phyloP scores from a whole-genome alignment of 75 land plant genomes.

The Cryptomeria japonica region DNA sequence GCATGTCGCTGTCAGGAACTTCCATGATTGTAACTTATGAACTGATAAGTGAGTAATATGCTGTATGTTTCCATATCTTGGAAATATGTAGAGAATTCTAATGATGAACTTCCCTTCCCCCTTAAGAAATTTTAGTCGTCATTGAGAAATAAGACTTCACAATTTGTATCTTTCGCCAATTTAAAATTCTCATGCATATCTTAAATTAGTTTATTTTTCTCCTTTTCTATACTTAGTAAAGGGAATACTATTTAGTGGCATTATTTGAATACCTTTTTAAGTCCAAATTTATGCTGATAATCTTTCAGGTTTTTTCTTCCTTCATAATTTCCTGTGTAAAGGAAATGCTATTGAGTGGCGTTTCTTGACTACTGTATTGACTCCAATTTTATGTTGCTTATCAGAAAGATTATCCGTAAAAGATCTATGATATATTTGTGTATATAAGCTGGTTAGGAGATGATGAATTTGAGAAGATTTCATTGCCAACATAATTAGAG shows the following conservation, averaged over 20 bases:
- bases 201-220: neutral
- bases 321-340: neutral
- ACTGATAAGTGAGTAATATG: slow-evolving; percentile 64
- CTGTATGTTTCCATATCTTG: neutral
- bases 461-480: neutral
- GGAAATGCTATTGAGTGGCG: neutral
- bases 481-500: neutral
- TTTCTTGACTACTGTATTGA: neutral
- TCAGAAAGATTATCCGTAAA: slow-evolving; percentile 14
- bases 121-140: neutral
- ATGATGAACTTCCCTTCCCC: neutral
- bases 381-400: neutral
- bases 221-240: neutral
- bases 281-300: neutral
- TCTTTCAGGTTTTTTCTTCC: neutral
- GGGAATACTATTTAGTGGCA: neutral
- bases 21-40: slow-evolving; percentile 96
- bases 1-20: slow-evolving; percentile 96
- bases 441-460: neutral
- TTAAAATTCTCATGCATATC: neutral
- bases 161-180: neutral
- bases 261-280: neutral
- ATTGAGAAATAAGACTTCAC: neutral
- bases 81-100: neutral
- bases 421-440: neutral